A percentile compares a stretch with the other conserved stretches of the same genome.
Evolutionary conservation across 129 eudicot species (phyloP).

Genomic region (Mikania micrantha): DNA sequence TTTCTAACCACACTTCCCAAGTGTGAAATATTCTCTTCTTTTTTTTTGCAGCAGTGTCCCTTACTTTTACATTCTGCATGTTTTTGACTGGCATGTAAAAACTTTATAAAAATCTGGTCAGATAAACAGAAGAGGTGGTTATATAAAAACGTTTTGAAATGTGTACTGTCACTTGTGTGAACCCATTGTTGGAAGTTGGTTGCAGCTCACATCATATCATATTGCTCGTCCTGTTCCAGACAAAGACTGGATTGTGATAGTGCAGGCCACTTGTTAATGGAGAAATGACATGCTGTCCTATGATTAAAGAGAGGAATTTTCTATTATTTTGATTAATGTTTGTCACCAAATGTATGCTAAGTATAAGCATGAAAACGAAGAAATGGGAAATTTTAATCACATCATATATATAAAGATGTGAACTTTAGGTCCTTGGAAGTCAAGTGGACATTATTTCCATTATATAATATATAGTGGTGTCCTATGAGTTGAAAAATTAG

Average conservation of each 20-base stretch:
- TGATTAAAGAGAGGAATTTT: constrained; percentile 28
- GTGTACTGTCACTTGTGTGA: constrained; percentile 13
- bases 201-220: constrained; percentile 19
- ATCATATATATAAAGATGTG: constrained; percentile 13
- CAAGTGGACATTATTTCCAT: constrained; percentile 4
- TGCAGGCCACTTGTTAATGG: not conserved
- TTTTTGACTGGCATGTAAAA: constrained; percentile 15
- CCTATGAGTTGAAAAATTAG: not conserved
- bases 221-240: constrained; percentile 7
- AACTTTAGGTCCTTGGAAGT: constrained; percentile 15
- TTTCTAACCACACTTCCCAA: constrained; percentile 26
- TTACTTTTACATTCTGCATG: constrained; percentile 8
- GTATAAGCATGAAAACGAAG: constrained; percentile 8
- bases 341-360: constrained; percentile 13
- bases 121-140: constrained; percentile 14
- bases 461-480: constrained; percentile 14
- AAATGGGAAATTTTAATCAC: constrained; percentile 20
- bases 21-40: constrained; percentile 23
- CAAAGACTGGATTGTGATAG: constrained; percentile 26
- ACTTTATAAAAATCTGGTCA: constrained; percentile 14
- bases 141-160: constrained; percentile 2
- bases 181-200: constrained; percentile 22
- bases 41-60: constrained; percentile 24
- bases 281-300: constrained; percentile 23
- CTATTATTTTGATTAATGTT: not conserved